These are phyloP conservation scores for Trichoderma hamatum DNA, from an alignment of 2,329 filamentous ascomycete species.

Conservation along the genomic window DNA sequence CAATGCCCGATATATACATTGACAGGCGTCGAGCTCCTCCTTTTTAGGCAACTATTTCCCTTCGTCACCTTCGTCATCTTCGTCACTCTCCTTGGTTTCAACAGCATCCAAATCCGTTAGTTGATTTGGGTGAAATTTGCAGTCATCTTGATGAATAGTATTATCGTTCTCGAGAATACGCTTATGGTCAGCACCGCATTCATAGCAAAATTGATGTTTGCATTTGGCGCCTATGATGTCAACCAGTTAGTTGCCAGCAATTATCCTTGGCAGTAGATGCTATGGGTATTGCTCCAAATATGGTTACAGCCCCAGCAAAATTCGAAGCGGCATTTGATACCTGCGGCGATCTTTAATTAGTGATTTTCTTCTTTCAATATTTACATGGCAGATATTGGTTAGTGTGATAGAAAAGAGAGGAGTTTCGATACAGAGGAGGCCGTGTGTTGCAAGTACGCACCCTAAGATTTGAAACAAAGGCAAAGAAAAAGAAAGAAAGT, in stretches of 20 bases:
- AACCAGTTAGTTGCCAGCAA: conserved; percentile 20
- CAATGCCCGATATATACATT: neutral
- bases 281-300: conserved; percentile 32
- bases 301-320: conserved; percentile 43
- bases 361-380: neutral
- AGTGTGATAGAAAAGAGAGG: neutral
- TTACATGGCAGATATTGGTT: neutral
- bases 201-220: conserved; percentile 40
- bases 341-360: conserved; percentile 31
- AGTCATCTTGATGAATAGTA: conserved; percentile 36
- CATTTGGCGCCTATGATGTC: conserved; percentile 35
- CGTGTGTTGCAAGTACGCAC: conserved; percentile 24
- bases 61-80: neutral
- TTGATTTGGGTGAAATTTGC: conserved; percentile 36
- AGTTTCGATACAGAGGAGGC: neutral
- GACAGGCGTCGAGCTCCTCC: neutral
- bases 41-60: neutral
- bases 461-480: conserved; percentile 1
- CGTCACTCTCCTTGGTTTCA: neutral
- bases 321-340: conserved; percentile 40
- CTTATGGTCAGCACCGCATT: conserved; percentile 42
- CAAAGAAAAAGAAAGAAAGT: neutral
- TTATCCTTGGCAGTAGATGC: conserved; percentile 31
- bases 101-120: neutral
- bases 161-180: conserved; percentile 41